Conservation (phyloP, 192 early-diverging fungal species). For the Entomortierella beljakovae region DNA sequence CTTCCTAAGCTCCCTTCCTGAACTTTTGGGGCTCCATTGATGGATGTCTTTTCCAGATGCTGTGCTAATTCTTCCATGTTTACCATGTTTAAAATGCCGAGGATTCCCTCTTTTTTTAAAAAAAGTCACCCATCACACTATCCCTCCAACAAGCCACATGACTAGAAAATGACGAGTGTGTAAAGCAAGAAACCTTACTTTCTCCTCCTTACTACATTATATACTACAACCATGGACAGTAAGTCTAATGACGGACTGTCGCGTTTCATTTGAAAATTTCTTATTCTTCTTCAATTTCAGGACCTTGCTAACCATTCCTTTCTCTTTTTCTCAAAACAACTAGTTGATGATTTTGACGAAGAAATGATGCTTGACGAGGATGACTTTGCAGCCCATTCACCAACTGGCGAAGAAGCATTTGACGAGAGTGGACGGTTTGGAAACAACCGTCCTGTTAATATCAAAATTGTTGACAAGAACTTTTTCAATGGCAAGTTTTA, state of each 20-base stretch:
- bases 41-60: slow-evolving; percentile 9
- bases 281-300: background rate
- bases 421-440: slow-evolving; percentile 22
- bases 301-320: too few relatives aligned
- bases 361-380: slow-evolving; percentile 49
- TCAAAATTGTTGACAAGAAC: slow-evolving; percentile 40
- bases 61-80: slow-evolving; percentile 24
- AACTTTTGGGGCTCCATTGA: slow-evolving; percentile 2
- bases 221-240: slow-evolving; percentile 30
- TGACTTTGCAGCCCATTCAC: slow-evolving; percentile 33
- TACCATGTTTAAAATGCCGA: background rate
- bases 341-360: slow-evolving; percentile 42
- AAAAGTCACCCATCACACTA: too few relatives aligned
- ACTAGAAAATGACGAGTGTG: background rate
- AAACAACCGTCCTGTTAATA: slow-evolving; percentile 10
- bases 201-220: background rate
- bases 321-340: background rate
- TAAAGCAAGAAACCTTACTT: background rate
- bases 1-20: background rate
- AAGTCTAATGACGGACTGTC: background rate
- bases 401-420: slow-evolving; percentile 34
- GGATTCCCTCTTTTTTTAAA: background rate
- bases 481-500: slow-evolving; percentile 37
- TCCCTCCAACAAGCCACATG: background rate
- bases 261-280: background rate